These are phyloP conservation scores for Dothistroma pini DNA, from an alignment of 2,329 filamentous ascomycete species.

Conservation along the genomic window DNA sequence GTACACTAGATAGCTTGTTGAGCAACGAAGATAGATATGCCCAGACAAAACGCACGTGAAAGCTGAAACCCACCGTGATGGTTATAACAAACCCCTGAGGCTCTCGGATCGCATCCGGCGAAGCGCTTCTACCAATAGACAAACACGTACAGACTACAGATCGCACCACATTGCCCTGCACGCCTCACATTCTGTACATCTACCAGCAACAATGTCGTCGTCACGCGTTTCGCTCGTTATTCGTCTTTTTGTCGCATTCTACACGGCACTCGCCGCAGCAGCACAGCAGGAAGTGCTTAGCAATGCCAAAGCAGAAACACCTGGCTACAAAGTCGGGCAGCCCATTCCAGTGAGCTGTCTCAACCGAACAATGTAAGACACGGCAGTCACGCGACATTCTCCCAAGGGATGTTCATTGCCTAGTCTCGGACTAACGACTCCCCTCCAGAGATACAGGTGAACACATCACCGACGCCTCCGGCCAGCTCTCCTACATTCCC, in stretches of 20 bases:
- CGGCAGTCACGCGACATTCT: background rate
- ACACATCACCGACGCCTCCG: constrained; percentile 71
- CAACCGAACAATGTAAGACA: constrained; percentile 49
- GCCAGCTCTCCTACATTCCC: constrained; percentile 86
- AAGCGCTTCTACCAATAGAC: background rate
- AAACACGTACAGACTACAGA: background rate
- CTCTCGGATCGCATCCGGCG: background rate
- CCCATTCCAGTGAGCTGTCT: constrained; percentile 51
- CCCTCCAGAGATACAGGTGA: constrained; percentile 73
- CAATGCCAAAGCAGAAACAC: constrained; percentile 27
- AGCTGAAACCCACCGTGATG: background rate
- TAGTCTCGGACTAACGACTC: background rate
- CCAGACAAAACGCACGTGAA: background rate
- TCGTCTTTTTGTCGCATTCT: constrained; percentile 32
- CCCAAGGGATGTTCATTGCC: constrained; percentile 5
- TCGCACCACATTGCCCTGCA: background rate
- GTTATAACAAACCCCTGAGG: background rate
- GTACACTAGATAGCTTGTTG: constrained; percentile 4
- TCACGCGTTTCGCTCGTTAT: constrained; percentile 27
- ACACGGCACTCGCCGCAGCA: constrained; percentile 37
- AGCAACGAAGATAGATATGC: background rate
- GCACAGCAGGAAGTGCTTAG: constrained; percentile 41
- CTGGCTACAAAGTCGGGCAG: constrained; percentile 48
- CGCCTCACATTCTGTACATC: constrained; percentile 1
- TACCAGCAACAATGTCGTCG: constrained; percentile 17